Percentiles rank a stretch among this genome's conserved stretches.
Evolutionary conservation across 2,329 filamentous ascomycete species (phyloP).

Genomic region (Ophiocordyceps unilateralis): DNA sequence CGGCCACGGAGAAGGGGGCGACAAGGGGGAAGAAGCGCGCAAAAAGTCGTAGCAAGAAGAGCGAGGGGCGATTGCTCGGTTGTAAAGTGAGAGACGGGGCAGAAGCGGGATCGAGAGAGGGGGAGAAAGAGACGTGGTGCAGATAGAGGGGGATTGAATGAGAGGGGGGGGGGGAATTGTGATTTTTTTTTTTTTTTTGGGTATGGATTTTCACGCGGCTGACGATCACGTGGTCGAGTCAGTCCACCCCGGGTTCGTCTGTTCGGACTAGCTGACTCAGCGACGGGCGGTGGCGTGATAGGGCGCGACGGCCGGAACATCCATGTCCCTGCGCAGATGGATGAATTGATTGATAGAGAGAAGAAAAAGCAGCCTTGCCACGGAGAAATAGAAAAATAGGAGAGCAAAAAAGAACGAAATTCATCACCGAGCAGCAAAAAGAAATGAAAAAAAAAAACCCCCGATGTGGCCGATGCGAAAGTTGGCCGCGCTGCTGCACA

Average conservation of each 20-base stretch:
- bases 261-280: not conserved
- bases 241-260: too few species aligned
- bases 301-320: not conserved
- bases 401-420: too few species aligned
- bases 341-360: not conserved
- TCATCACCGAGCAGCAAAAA: too few species aligned
- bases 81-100: not conserved
- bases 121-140: not conserved
- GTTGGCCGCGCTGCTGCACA: too few species aligned
- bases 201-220: not conserved
- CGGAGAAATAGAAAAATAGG: too few species aligned
- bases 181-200: not conserved
- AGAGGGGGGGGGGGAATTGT: not conserved
- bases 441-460: not conserved
- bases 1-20: not conserved
- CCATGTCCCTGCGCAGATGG: not conserved
- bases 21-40: not conserved
- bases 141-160: not conserved
- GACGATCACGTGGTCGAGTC: not conserved
- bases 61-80: not conserved
- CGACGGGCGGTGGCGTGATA: not conserved
- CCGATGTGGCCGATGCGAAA: too few species aligned
- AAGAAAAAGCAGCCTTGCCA: not conserved
- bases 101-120: not conserved
- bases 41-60: slow-evolving; percentile 3